A percentile compares a stretch with the other conserved stretches of the same genome.
phyloP scores from a whole-genome alignment of 148 eudicot species.

The Rhododendron vialii region DNA sequence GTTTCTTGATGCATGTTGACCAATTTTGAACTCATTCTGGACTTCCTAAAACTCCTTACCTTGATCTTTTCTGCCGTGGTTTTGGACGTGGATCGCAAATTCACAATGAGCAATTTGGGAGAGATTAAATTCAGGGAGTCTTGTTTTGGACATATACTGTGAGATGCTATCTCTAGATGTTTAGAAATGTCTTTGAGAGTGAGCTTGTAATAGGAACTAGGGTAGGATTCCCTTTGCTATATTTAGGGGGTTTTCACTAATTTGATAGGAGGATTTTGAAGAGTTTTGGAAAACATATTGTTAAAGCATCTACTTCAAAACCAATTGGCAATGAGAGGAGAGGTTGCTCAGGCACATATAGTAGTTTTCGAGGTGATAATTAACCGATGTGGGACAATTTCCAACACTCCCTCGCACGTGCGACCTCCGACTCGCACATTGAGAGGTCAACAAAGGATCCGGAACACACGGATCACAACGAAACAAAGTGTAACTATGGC shows the following conservation, averaged over 20 bases:
- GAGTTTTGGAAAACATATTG: not conserved
- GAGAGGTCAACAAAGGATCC: too few species aligned
- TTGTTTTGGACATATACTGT: not conserved
- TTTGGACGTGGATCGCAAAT: not conserved
- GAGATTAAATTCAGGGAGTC: not conserved
- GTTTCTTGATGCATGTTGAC: not conserved
- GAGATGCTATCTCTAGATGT: not conserved
- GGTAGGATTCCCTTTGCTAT: not conserved
- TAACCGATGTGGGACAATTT: too few species aligned
- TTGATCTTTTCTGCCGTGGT: not conserved
- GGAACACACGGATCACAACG: too few species aligned
- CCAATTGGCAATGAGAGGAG: too few species aligned
- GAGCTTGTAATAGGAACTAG: not conserved
- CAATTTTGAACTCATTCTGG: not conserved
- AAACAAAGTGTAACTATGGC: too few species aligned
- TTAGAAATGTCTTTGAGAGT: not conserved
- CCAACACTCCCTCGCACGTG: too few species aligned
- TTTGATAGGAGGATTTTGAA: not conserved
- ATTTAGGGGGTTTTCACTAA: not conserved
- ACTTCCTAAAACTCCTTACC: not conserved
- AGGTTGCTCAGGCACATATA: too few species aligned
- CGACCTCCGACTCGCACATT: too few species aligned
- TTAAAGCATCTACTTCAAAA: too few species aligned
- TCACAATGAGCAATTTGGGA: not conserved
- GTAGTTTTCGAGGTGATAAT: too few species aligned